Percentiles rank a stretch among this genome's conserved stretches.
Evolutionary conservation across 495 filamentous ascomycete species (phyloP).

Genomic region (Hypomontagnella submonticulosa): DNA sequence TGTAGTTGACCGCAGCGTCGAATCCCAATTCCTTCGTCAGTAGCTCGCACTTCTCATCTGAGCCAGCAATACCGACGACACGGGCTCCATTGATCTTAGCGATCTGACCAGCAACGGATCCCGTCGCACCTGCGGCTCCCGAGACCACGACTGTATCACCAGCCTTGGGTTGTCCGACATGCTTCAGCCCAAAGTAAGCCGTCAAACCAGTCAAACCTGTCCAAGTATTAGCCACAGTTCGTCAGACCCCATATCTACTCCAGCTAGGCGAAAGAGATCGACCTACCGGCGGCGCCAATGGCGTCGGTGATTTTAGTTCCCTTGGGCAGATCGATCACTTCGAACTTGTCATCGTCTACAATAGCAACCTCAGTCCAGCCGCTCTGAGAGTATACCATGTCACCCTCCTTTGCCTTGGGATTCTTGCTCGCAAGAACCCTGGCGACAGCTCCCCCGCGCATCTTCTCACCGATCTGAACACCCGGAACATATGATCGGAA

Average conservation of each 20-base stretch:
- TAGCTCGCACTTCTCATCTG: constrained; percentile 72
- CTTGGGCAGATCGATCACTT: constrained; percentile 57
- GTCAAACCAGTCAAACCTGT: constrained; percentile 68
- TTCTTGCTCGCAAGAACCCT: constrained; percentile 59
- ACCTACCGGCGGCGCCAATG: constrained; percentile 64
- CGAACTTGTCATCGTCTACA: constrained; percentile 55
- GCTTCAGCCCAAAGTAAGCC: constrained; percentile 73
- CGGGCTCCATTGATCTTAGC: constrained; percentile 69
- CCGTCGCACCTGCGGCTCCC: constrained; percentile 77
- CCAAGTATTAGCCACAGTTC: neutral
- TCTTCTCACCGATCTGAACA: constrained; percentile 71
- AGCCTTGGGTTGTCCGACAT: constrained; percentile 65
- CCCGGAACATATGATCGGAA: constrained; percentile 74
- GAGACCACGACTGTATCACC: constrained; percentile 75
- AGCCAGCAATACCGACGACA: constrained; percentile 71
- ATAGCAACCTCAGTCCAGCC: constrained; percentile 75
- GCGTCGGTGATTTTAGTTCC: constrained; percentile 65
- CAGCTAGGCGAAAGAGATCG: neutral
- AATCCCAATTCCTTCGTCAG: constrained; percentile 69
- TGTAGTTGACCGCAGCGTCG: constrained; percentile 77
- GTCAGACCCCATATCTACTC: neutral
- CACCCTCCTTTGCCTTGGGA: constrained; percentile 61
- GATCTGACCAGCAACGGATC: constrained; percentile 75
- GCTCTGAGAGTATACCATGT: constrained; percentile 60
- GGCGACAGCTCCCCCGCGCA: constrained; percentile 71